Conservation (phyloP, 345 rosid species). For the Conringia planisiliqua region DNA sequence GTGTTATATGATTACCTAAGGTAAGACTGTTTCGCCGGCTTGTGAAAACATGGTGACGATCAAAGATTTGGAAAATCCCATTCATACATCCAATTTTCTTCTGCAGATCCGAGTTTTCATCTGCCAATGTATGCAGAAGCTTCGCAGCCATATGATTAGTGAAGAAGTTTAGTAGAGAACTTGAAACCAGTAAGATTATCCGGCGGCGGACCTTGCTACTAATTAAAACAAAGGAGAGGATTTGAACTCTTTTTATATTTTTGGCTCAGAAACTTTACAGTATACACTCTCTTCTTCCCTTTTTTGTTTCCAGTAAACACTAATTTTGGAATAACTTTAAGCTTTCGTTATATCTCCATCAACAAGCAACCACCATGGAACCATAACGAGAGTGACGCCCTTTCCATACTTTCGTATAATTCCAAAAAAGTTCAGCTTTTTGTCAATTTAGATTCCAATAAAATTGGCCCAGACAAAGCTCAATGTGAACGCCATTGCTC, state of each 20-base stretch:
- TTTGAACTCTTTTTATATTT: neutral
- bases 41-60: conserved; percentile 56
- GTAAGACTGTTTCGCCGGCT: conserved; percentile 63
- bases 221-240: neutral
- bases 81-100: conserved; percentile 95
- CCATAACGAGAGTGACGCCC: conserved; percentile 32
- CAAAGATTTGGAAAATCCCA: conserved; percentile 83
- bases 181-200: neutral
- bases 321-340: conserved; percentile 15
- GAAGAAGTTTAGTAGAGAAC: neutral
- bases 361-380: conserved; percentile 25
- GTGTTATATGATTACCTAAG: conserved; percentile 41
- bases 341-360: conserved; percentile 23
- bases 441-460: conserved; percentile 13
- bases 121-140: conserved; percentile 84
- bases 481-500: conserved; percentile 28
- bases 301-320: neutral
- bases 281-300: neutral
- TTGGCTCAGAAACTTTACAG: neutral
- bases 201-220: neutral
- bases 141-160: conserved; percentile 74
- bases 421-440: conserved; percentile 5
- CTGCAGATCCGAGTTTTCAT: conserved; percentile 86
- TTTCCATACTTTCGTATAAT: conserved; percentile 37
- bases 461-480: conserved; percentile 20